A percentile compares a stretch with the other conserved stretches of the same genome.
Evolutionary conservation across 495 filamentous ascomycete species (phyloP).

Genomic region (Xylaria grammica): DNA sequence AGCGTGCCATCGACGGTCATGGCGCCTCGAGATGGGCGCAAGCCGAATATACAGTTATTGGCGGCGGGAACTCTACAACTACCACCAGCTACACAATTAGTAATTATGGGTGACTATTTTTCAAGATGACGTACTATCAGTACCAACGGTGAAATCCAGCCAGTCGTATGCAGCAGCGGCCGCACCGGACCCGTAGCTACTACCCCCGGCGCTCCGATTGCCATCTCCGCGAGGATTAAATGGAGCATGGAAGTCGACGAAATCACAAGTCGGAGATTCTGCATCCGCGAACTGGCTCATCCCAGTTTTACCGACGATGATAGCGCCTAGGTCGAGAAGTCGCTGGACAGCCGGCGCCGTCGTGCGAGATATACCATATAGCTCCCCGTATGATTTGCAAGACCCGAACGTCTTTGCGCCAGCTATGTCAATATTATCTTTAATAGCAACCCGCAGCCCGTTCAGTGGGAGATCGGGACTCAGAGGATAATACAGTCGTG

Average conservation of each 20-base stretch:
- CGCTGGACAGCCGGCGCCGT: background rate
- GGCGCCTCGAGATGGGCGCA: too few relatives aligned
- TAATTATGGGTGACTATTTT: too few relatives aligned
- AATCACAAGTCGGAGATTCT: background rate
- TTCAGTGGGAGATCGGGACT: background rate
- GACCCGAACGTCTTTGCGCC: background rate
- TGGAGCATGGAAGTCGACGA: conserved; percentile 44
- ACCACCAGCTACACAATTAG: too few relatives aligned
- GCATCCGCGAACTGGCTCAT: background rate
- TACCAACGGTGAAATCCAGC: conserved; percentile 54
- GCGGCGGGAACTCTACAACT: too few relatives aligned
- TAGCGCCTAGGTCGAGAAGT: background rate
- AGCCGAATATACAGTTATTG: too few relatives aligned
- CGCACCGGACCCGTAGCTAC: conserved; percentile 48
- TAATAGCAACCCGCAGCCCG: background rate
- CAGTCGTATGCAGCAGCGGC: conserved; percentile 53
- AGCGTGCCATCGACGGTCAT: too few relatives aligned
- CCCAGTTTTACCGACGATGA: background rate
- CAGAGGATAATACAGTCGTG: background rate
- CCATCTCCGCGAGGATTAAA: conserved; percentile 59
- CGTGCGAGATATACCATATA: background rate
- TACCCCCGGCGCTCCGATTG: conserved; percentile 50
- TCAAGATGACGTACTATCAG: too few relatives aligned
- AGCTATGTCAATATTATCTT: background rate
- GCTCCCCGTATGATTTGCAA: background rate